Base-by-base conservation (phyloP, 441 rosid species). In the Lepidium campestre region DNA sequence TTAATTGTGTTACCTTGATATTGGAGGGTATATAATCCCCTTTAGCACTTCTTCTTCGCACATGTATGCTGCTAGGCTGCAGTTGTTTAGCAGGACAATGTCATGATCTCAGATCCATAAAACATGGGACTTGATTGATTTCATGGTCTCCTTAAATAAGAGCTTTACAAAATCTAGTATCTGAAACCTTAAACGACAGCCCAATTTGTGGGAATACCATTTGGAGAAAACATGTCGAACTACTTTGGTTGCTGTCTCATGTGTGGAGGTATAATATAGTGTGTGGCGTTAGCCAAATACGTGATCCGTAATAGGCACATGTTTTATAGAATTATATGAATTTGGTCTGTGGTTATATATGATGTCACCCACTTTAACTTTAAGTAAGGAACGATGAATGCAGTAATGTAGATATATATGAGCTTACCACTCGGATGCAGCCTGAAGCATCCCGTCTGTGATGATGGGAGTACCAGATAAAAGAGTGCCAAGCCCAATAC, bases 371-470 rank as follows among this genome's bases (percentile, higher is more conserved):
- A 57, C 10, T 42, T 58, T 31, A 29, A 46, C 47, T 64, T 40
- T 13, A 48, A 54, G 37, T 25, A 54, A 29, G 37, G 45, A 71
- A 40, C 72, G 14, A 20, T 37, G 29, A 53, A 60, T 29, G 40
- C 17, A 54, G 40, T 11, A 55, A 44, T n/a, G 52, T 27, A 12
- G n/a, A 27, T 25, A 67, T n/a, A 35, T 57, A 59, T 27, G 50
- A 32, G 39, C 68, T 49, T 82, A 94, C 99, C 98, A 86, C 80
- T 91, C 98, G n/a, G 98, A 89, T 67, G 99, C 98, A 22, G 97
- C 99, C 81, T 91, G 99, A 71, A 94, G 94, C 99, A 94, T 94
- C 74, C 99, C 98, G 62, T 91, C 96, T 22, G 99, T 85, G 42
- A 94, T 69, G 22, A 86, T 83, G 78, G 94, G 87, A 39, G 98